Evolutionary conservation across 1,139 yeast genomes (phyloP).

Genomic region (Suhomyces terraborum): DNA sequence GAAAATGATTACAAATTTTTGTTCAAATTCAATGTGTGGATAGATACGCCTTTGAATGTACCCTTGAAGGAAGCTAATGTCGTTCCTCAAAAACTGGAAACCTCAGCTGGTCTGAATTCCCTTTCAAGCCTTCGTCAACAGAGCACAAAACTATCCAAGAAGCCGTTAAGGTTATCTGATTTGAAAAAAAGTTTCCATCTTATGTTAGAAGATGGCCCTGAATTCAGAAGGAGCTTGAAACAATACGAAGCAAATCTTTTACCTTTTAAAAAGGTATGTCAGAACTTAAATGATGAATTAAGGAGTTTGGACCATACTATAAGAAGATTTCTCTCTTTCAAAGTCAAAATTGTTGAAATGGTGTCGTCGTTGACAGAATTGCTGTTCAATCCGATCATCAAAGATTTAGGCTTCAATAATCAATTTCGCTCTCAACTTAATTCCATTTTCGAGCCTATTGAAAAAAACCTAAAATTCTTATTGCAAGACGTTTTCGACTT

Average conservation of each 20-base stretch:
- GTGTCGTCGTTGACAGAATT: constrained; percentile 24
- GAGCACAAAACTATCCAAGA: neutral
- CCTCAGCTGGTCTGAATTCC: neutral
- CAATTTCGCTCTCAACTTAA: constrained; percentile 18
- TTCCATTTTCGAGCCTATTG: constrained; percentile 36
- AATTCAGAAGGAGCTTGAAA: constrained; percentile 59
- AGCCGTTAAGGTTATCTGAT: constrained; percentile 12
- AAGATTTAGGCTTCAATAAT: constrained; percentile 17
- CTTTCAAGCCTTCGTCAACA: neutral
- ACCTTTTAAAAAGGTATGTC: constrained; percentile 44
- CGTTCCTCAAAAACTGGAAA: neutral
- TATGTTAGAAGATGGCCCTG: constrained; percentile 70
- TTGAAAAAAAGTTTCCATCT: constrained; percentile 29
- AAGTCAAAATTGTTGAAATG: constrained; percentile 28
- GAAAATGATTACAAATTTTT: constrained; percentile 23
- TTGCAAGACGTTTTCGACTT: constrained; percentile 35
- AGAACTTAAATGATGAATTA: constrained; percentile 37
- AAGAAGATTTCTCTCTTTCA: constrained; percentile 24
- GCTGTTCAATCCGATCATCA: constrained; percentile 17
- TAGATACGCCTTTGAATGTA: constrained; percentile 19
- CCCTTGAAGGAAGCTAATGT: neutral
- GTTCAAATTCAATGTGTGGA: constrained; percentile 36
- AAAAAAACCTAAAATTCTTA: constrained; percentile 34
- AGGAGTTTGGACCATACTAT: constrained; percentile 29
- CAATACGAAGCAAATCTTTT: constrained; percentile 58